Evolutionary conservation across 192 early-diverging fungal species (phyloP).

Genomic region (Coemansia sp.): DNA sequence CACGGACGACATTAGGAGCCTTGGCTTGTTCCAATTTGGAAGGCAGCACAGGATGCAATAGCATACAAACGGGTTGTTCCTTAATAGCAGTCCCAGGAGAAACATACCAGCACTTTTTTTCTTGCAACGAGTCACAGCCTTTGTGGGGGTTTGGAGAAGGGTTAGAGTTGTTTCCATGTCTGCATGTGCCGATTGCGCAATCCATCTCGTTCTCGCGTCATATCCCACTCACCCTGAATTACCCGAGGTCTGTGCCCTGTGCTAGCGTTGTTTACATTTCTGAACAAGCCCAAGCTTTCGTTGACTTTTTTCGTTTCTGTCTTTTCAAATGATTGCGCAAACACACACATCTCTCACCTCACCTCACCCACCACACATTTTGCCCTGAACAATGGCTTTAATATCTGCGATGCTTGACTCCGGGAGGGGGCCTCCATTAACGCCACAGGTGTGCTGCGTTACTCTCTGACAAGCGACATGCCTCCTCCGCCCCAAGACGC

Average conservation of each 20-base stretch:
- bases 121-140: background rate
- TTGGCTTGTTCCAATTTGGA: background rate
- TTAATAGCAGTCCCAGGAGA: background rate
- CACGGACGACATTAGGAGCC: no score
- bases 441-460: background rate
- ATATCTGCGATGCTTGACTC: background rate
- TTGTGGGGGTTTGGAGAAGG: background rate
- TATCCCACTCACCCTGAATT: background rate
- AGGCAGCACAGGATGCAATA: background rate
- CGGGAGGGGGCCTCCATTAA: background rate
- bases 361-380: background rate
- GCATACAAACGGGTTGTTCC: background rate
- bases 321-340: background rate
- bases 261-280: background rate
- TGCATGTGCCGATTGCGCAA: constrained; percentile 11
- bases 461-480: background rate
- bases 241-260: background rate
- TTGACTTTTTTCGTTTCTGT: background rate
- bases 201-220: background rate
- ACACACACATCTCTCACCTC: background rate
- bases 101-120: background rate
- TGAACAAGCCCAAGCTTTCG: background rate
- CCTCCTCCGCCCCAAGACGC: background rate
- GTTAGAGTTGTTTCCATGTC: background rate
- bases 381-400: background rate